These are phyloP conservation scores for Termitomyces sp. DNA, from an alignment of 768 basidiomycete genomes.

Conservation along the genomic window DNA sequence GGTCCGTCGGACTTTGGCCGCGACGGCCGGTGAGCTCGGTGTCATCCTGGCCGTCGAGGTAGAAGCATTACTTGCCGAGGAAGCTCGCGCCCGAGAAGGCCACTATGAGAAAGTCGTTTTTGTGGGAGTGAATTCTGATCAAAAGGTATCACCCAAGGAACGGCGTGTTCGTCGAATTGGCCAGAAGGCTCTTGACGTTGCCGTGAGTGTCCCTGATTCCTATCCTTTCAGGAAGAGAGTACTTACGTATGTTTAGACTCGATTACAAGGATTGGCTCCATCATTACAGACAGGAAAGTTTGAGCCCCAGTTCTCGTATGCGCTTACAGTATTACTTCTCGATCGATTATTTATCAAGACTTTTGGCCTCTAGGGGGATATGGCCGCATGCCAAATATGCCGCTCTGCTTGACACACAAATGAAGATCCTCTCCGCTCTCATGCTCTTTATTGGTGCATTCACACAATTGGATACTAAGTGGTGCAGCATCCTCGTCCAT, in stretches of 20 bases:
- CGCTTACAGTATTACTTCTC: neutral
- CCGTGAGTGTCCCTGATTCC: constrained; percentile 23
- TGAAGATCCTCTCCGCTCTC: constrained; percentile 28
- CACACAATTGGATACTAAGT: constrained; percentile 35
- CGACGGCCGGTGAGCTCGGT: constrained; percentile 30
- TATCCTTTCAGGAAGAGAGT: neutral
- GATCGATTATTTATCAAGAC: neutral
- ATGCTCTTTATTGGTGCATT: constrained; percentile 36
- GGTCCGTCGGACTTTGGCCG: constrained; percentile 38
- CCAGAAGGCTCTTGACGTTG: constrained; percentile 29
- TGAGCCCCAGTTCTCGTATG: constrained; percentile 41
- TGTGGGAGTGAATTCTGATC: constrained; percentile 15
- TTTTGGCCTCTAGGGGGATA: constrained; percentile 24
- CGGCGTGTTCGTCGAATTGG: constrained; percentile 32
- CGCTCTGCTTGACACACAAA: constrained; percentile 28
- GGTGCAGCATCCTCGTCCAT: constrained; percentile 42
- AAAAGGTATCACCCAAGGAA: constrained; percentile 32
- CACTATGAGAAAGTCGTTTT: constrained; percentile 26
- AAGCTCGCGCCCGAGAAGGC: constrained; percentile 29
- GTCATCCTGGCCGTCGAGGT: constrained; percentile 36
- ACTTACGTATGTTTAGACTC: constrained; percentile 22
- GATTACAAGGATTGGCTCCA: constrained; percentile 32
- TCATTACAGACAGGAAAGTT: constrained; percentile 36
- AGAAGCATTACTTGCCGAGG: constrained; percentile 43
- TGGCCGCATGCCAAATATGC: constrained; percentile 40